Conservation (phyloP, 169 alveolate genomes). For the Plasmodium fragile region DNA sequence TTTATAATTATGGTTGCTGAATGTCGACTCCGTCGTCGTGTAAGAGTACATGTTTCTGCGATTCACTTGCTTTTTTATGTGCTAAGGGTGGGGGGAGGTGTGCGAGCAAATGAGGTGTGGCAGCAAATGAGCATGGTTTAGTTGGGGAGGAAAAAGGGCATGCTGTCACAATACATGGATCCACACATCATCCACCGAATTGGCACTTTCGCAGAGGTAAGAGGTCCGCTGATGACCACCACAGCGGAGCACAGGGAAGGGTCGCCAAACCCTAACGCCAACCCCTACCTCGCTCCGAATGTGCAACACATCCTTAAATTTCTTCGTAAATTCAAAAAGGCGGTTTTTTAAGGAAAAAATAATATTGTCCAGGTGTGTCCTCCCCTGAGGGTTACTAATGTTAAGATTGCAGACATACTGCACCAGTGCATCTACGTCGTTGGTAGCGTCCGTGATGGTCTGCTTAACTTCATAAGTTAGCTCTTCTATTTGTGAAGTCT, state of each 20-base stretch:
- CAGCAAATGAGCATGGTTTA: not conserved
- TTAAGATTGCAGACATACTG: constrained; percentile 21
- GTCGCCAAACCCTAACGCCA: not conserved
- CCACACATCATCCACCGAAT: not conserved
- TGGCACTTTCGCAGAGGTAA: not conserved
- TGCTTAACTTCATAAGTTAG: constrained; percentile 79
- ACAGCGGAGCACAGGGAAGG: not conserved
- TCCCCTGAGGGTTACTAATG: constrained; percentile 45
- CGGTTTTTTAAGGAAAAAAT: constrained; percentile 38
- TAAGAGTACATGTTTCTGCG: constrained; percentile 82
- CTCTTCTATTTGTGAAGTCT: constrained; percentile 78
- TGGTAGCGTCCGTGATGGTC: constrained; percentile 76
- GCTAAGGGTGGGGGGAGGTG: constrained; percentile 17
- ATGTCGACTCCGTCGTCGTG: constrained; percentile 49
- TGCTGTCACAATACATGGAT: not conserved
- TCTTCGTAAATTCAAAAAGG: constrained; percentile 78
- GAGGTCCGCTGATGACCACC: not conserved
- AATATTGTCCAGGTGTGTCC: constrained; percentile 43
- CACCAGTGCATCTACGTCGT: constrained; percentile 16
- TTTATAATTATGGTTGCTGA: constrained; percentile 50
- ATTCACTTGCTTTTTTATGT: constrained; percentile 83
- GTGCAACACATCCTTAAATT: constrained; percentile 81
- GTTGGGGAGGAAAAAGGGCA: not conserved
- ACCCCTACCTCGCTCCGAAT: constrained; percentile 79
- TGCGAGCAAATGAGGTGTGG: not conserved